These are phyloP conservation scores for Paecilomyces niveus DNA, from an alignment of 2,329 filamentous ascomycete genomes.

Conservation along the genomic window DNA sequence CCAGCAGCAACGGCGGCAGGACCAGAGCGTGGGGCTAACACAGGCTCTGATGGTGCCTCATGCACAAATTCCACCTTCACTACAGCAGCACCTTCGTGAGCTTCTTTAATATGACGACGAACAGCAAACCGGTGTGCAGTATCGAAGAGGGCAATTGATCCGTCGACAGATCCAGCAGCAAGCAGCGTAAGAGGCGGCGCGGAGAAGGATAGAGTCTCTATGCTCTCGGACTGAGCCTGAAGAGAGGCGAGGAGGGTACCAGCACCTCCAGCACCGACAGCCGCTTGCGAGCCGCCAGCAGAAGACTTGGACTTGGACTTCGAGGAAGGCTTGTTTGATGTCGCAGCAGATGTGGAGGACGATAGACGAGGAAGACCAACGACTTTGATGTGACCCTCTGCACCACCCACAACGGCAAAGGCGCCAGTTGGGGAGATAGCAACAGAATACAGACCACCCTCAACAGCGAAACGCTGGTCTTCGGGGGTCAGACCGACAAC, in stretches of 20 bases:
- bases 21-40: constrained; percentile 17
- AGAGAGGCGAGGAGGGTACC: constrained; percentile 75
- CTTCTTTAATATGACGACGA: constrained; percentile 71
- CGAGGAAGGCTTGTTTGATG: constrained; percentile 37
- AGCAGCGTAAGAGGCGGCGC: constrained; percentile 55
- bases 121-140: constrained; percentile 78
- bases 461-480: constrained; percentile 86
- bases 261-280: constrained; percentile 38
- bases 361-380: constrained; percentile 68
- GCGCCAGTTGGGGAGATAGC: constrained; percentile 73
- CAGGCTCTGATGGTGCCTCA: constrained; percentile 34
- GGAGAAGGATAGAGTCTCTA: constrained; percentile 67
- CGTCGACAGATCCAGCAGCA: constrained; percentile 58
- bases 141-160: constrained; percentile 77
- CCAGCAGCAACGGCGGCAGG: constrained; percentile 17
- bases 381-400: constrained; percentile 76
- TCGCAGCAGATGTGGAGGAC: constrained; percentile 27
- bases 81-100: constrained; percentile 81
- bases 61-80: constrained; percentile 84
- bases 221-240: constrained; percentile 68
- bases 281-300: constrained; percentile 26
- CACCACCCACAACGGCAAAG: constrained; percentile 80
- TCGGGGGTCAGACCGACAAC: constrained; percentile 69
- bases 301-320: constrained; percentile 47
- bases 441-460: constrained; percentile 84